Base-by-base conservation (phyloP, 2,329 filamentous ascomycete species). In the Remersonia thermophila region DNA sequence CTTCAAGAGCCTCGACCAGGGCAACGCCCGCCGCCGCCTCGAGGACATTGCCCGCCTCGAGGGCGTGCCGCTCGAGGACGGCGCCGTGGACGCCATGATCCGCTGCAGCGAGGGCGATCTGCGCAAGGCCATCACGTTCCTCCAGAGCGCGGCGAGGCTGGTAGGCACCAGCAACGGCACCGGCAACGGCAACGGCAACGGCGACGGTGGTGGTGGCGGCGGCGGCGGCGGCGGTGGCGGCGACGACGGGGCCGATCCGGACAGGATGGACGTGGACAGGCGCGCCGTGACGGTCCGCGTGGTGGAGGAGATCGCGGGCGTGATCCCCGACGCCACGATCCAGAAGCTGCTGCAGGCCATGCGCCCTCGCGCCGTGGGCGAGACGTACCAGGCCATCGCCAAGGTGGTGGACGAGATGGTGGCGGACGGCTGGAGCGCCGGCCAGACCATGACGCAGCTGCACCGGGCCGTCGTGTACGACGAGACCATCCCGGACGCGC, bases 401-500 rank as follows among this genome's bases (percentile, higher is more conserved):
- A 77, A 76, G 46, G 78, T 84, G 5, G 82, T 96, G 4, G 83
- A 87, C 50, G 82, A 94, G 46, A 77, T 98, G 66, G 79, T 96
- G 32, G 89, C 89, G 0, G 91, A 96, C 61, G 91, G 91, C 7
- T 98, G 91, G 89, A 95, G 87, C 56, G 91, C 89, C 16, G 77
- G 79, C 6, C 91, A 96, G 59, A 74, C 95, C 17, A 70, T 96
- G 27, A 65, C 32, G 6, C 50, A 84, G 76, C 65, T 94, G 29
- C 96, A 95, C 53, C 81, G 91, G 58, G 67, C 72, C 17, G 63
- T 96, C 27, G 72, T 94, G 18, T 83, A 75, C 53, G 85, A 94
- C 52, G 91, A 96, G 56, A 70, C 77, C 7, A 79, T 95, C 16
- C 74, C 77, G 0, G 85, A 95, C 52, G 60, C 74, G 10, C 83